Conservation (phyloP, 2,329 filamentous ascomycete species). For the Coniochaeta sp. region DNA sequence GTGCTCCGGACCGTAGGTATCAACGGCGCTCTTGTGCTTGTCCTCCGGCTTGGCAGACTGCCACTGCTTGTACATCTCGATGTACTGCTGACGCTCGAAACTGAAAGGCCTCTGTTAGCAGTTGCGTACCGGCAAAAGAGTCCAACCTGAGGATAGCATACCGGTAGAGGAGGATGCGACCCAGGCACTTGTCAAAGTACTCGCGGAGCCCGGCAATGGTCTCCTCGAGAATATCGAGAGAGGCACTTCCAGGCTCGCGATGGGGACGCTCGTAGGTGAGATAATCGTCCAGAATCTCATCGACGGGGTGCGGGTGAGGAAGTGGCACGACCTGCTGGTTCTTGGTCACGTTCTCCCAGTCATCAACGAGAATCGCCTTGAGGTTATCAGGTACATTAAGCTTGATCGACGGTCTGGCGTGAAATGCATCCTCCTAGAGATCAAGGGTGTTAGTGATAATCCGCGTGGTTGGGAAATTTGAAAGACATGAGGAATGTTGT, state of each 20-base stretch:
- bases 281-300: conserved; percentile 75
- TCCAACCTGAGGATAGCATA: conserved; percentile 21
- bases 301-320: conserved; percentile 68
- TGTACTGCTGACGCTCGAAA: conserved; percentile 86
- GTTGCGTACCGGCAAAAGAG: background rate
- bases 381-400: conserved; percentile 81
- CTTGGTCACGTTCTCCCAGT: conserved; percentile 98
- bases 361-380: conserved; percentile 89
- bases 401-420: conserved; percentile 75
- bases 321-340: conserved; percentile 83
- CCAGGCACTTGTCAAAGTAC: conserved; percentile 88
- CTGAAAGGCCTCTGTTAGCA: conserved; percentile 31
- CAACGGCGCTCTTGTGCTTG: conserved; percentile 60
- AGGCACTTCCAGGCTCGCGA: conserved; percentile 57
- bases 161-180: conserved; percentile 81
- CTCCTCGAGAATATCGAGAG: conserved; percentile 83
- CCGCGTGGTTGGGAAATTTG: background rate
- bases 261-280: conserved; percentile 60
- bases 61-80: conserved; percentile 66
- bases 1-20: conserved; percentile 91
- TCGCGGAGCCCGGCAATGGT: conserved; percentile 78
- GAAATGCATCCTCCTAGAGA: conserved; percentile 77
- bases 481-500: background rate
- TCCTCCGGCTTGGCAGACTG: conserved; percentile 50
- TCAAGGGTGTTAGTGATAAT: background rate